phyloP scores from a whole-genome alignment of 352 stramenopile species.

The Phytophthora foliorum region DNA sequence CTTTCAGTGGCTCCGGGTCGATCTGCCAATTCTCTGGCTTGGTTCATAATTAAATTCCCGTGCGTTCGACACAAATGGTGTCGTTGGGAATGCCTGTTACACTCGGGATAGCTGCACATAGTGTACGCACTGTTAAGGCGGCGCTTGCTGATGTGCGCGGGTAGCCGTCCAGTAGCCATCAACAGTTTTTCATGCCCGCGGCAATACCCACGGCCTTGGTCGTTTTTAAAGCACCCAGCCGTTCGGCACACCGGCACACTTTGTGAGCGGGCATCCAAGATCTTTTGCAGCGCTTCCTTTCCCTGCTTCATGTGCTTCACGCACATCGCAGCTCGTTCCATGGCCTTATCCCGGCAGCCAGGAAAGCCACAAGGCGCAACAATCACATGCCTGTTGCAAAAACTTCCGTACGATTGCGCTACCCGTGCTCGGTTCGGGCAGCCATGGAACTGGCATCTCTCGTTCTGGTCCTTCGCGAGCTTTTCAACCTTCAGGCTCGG shows the following conservation, averaged over 20 bases:
- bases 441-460: conserved; percentile 80
- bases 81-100: conserved; percentile 86
- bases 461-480: conserved; percentile 66
- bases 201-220: conserved; percentile 88
- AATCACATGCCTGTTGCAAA: conserved; percentile 91
- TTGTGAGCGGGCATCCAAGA: conserved; percentile 69
- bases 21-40: conserved; percentile 74
- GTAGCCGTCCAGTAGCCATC: conserved; percentile 82
- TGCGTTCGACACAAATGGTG: conserved; percentile 89
- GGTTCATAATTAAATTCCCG: conserved; percentile 80
- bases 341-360: conserved; percentile 82
- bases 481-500: conserved; percentile 65
- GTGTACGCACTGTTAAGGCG: conserved; percentile 90
- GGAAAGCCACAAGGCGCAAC: conserved; percentile 87
- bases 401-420: conserved; percentile 80
- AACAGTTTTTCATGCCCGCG: conserved; percentile 88
- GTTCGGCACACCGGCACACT: conserved; percentile 84
- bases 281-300: conserved; percentile 77
- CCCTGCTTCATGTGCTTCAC: conserved; percentile 72
- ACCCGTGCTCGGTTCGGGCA: conserved; percentile 85
- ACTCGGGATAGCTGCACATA: conserved; percentile 89
- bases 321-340: conserved; percentile 73
- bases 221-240: conserved; percentile 89
- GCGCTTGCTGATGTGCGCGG: conserved; percentile 85
- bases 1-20: conserved; percentile 54